These are phyloP conservation scores for Leptodontidium sp. DNA, from an alignment of 2,329 filamentous ascomycete species.

Conservation along the genomic window DNA sequence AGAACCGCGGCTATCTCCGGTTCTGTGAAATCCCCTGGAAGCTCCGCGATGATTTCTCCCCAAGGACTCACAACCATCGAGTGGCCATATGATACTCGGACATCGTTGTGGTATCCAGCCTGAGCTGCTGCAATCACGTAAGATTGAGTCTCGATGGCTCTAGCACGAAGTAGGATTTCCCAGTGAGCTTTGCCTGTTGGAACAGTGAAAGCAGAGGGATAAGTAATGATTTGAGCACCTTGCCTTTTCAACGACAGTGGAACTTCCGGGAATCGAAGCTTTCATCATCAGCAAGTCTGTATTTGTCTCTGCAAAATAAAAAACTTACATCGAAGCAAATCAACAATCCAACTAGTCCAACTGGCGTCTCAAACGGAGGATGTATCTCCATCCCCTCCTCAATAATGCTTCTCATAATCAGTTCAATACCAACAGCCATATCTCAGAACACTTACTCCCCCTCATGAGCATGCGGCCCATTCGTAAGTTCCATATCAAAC, in stretches of 20 bases:
- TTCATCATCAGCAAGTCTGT: background rate
- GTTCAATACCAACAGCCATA: background rate
- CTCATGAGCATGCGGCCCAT: slow-evolving; percentile 29
- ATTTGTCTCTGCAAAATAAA: background rate
- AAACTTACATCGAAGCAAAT: slow-evolving; percentile 34
- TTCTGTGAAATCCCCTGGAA: slow-evolving; percentile 30
- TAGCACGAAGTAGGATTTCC: slow-evolving; percentile 30
- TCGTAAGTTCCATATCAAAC: slow-evolving; percentile 33
- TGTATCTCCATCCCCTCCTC: slow-evolving; percentile 31
- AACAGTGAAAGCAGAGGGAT: slow-evolving; percentile 32
- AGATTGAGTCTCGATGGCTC: slow-evolving; percentile 33
- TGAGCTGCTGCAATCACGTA: slow-evolving; percentile 34
- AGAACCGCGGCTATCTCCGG: slow-evolving; percentile 29
- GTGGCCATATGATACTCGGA: slow-evolving; percentile 31
- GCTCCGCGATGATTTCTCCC: slow-evolving; percentile 31
- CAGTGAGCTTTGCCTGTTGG: slow-evolving; percentile 33
- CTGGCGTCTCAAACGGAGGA: slow-evolving; percentile 27
- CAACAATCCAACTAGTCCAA: slow-evolving; percentile 28
- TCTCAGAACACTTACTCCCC: slow-evolving; percentile 28
- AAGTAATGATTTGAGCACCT: slow-evolving; percentile 33
- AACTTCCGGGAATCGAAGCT: slow-evolving; percentile 33
- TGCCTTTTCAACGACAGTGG: slow-evolving; percentile 30
- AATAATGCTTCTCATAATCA: slow-evolving; percentile 20
- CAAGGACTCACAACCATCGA: slow-evolving; percentile 33
- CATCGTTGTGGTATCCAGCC: slow-evolving; percentile 30